Evolutionary conservation across 331 rosid species (phyloP).

Genomic region (Cucumis variabilis): DNA sequence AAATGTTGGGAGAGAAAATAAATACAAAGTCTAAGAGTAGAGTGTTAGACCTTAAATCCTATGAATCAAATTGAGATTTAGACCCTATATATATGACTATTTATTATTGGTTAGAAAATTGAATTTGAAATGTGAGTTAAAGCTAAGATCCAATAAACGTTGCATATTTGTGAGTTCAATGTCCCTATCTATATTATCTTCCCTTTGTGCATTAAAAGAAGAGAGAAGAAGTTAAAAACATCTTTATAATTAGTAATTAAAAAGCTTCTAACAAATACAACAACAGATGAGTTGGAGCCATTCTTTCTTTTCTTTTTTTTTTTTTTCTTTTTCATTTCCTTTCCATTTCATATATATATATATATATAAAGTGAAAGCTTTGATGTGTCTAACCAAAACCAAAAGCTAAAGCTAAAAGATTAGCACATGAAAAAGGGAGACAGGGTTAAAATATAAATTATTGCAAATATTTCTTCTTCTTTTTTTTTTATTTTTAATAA

Average conservation of each 20-base stretch:
- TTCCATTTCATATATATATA: background rate
- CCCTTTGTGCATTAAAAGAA: constrained; percentile 12
- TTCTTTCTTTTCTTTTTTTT: too few species aligned
- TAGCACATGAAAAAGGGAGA: constrained; percentile 11
- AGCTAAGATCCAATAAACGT: background rate
- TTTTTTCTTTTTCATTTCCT: background rate
- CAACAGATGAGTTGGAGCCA: constrained; percentile 11
- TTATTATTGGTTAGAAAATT: background rate
- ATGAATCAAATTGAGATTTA: too few species aligned
- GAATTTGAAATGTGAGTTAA: background rate
- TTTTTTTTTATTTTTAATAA: background rate
- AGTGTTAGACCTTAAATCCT: too few species aligned
- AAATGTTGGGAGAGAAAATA: too few species aligned
- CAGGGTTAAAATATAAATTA: background rate
- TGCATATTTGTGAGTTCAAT: background rate
- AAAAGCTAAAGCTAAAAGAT: background rate
- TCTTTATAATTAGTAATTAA: constrained; percentile 9
- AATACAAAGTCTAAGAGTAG: too few species aligned
- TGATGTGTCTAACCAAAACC: background rate
- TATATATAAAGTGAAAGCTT: background rate
- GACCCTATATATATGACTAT: background rate
- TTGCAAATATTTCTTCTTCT: background rate
- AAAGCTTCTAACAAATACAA: background rate
- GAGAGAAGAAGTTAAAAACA: background rate
- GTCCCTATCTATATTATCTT: background rate